A percentile compares a stretch with the other conserved stretches of the same genome.
Evolutionary conservation across 73 alveolate genomes (phyloP).

Genomic region (Paramecium octaurelia): DNA sequence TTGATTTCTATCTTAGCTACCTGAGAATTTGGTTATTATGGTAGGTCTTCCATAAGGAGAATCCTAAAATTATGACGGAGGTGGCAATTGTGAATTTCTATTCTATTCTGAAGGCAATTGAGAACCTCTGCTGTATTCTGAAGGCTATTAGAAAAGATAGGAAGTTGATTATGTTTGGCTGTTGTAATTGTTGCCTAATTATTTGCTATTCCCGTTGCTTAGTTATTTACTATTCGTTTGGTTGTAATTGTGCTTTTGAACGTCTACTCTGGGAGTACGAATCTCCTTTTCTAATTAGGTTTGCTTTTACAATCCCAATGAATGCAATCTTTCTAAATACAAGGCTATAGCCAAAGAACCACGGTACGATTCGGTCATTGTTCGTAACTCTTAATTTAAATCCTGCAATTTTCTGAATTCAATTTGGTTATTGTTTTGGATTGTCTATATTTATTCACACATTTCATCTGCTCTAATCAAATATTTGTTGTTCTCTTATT

Average conservation of each 20-base stretch:
- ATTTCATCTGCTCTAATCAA: conserved; percentile 32
- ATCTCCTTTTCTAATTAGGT: neutral
- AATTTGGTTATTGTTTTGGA: neutral
- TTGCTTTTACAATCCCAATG: neutral
- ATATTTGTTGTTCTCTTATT: neutral
- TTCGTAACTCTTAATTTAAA: conserved; percentile 7
- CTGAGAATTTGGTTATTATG: neutral
- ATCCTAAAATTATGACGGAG: neutral
- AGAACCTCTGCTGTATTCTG: neutral
- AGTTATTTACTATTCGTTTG: neutral
- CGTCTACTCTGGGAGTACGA: neutral
- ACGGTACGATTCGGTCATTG: conserved; percentile 29
- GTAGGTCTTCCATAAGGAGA: conserved; percentile 3
- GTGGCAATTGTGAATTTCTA: neutral
- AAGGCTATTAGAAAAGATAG: neutral
- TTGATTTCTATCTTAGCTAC: neutral
- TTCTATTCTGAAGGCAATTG: neutral
- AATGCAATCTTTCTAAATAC: conserved; percentile 36
- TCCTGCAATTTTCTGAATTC: neutral
- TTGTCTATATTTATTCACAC: neutral
- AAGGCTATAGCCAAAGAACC: conserved; percentile 41
- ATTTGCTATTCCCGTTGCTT: neutral
- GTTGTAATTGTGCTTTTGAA: neutral
- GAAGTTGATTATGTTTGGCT: neutral
- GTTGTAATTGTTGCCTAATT: neutral